phyloP scores from a whole-genome alignment of 2,329 filamentous ascomycete species.

The Fusarium citri region DNA sequence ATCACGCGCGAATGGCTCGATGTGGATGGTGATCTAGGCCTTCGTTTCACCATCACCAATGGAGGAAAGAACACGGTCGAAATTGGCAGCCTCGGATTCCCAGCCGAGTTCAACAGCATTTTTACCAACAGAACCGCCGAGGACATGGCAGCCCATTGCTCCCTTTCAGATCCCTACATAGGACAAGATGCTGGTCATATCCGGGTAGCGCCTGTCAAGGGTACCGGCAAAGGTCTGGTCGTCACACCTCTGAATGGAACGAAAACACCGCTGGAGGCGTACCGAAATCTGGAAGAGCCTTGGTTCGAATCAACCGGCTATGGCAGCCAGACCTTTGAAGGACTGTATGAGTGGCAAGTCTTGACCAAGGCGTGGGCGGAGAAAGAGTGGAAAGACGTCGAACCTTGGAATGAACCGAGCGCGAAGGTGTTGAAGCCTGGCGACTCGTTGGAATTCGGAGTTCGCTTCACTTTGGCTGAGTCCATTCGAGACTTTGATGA shows the following conservation, averaged over 20 bases:
- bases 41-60: slow-evolving; percentile 65
- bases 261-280: slow-evolving; percentile 64
- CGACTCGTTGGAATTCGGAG: slow-evolving; percentile 59
- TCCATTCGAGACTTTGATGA: slow-evolving; percentile 62
- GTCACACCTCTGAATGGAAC: slow-evolving; percentile 63
- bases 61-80: slow-evolving; percentile 56
- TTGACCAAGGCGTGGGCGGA: slow-evolving; percentile 66
- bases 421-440: slow-evolving; percentile 59
- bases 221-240: slow-evolving; percentile 64
- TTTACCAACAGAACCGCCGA: slow-evolving; percentile 63
- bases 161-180: slow-evolving; percentile 69
- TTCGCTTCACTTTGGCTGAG: slow-evolving; percentile 62
- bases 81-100: slow-evolving; percentile 68
- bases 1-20: slow-evolving; percentile 65
- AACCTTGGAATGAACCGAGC: slow-evolving; percentile 67
- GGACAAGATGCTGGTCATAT: slow-evolving; percentile 69
- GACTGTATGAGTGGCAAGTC: slow-evolving; percentile 70
- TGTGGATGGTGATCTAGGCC: slow-evolving; percentile 60
- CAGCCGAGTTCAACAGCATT: slow-evolving; percentile 72
- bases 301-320: slow-evolving; percentile 56
- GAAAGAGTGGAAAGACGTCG: slow-evolving; percentile 62
- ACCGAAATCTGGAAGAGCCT: slow-evolving; percentile 63
- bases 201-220: slow-evolving; percentile 63
- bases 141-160: slow-evolving; percentile 63
- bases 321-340: slow-evolving; percentile 67